Conservation (phyloP, 192 early-diverging fungal genomes). For the Coemansia umbellata region DNA sequence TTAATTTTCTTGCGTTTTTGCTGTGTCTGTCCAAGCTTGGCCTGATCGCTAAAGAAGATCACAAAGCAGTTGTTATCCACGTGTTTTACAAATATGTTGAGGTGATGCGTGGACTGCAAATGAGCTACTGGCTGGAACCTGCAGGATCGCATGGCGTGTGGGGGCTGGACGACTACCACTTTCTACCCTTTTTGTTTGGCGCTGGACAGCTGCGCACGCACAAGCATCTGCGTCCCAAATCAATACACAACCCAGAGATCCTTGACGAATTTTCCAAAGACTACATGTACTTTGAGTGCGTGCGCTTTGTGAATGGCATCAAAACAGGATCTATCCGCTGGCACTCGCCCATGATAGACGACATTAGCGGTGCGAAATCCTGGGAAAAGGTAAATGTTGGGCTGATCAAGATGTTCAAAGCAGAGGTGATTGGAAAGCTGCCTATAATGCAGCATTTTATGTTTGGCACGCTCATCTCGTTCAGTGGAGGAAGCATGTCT, state of each 20-base stretch:
- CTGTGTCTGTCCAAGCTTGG: constrained; percentile 75
- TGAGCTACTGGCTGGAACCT: constrained; percentile 93
- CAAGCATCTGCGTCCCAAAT: constrained; percentile 89
- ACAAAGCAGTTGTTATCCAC: constrained; percentile 69
- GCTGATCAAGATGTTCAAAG: constrained; percentile 92
- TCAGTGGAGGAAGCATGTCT: constrained; percentile 48
- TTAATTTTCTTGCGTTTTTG: constrained; percentile 84
- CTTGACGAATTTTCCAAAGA: constrained; percentile 84
- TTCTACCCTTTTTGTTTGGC: constrained; percentile 93
- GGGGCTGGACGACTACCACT: constrained; percentile 98
- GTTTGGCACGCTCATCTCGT: constrained; percentile 81
- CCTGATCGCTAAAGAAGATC: constrained; percentile 63
- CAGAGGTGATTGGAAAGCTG: constrained; percentile 86
- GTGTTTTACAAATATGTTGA: constrained; percentile 81
- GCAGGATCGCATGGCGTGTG: constrained; percentile 99
- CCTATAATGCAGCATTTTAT: constrained; percentile 96
- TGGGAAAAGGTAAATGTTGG: constrained; percentile 92
- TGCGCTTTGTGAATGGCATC: constrained; percentile 83
- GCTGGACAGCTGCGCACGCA: constrained; percentile 81
- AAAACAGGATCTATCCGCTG: constrained; percentile 71
- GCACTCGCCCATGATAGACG: constrained; percentile 93
- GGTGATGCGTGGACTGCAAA: constrained; percentile 86
- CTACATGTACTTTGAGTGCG: constrained; percentile 96
- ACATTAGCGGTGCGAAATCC: constrained; percentile 82
- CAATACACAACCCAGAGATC: constrained; percentile 86